A percentile compares a stretch with the other conserved stretches of the same genome.
Conservation (phyloP, 2,329 filamentous ascomycete species). For the Colletotrichum neosansevieriae region DNA sequence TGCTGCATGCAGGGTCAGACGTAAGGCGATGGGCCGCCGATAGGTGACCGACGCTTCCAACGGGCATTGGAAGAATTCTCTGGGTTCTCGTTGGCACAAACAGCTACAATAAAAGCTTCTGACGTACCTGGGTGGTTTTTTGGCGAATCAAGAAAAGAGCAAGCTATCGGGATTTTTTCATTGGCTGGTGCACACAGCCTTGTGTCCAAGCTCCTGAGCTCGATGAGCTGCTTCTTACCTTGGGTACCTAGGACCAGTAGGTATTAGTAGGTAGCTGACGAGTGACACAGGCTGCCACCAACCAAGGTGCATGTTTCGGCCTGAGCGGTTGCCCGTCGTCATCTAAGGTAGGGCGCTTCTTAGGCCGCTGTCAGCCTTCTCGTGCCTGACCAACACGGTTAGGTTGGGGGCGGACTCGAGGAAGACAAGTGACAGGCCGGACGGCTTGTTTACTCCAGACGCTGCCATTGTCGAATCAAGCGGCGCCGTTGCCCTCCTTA, state of each 20-base stretch:
- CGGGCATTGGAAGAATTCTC: conserved; percentile 40
- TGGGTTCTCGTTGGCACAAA: conserved; percentile 16
- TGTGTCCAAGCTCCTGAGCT: conserved; percentile 20
- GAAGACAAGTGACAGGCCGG: conserved; percentile 33
- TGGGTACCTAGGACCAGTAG: no score
- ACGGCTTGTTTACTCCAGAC: conserved; percentile 34
- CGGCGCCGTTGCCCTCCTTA: conserved; percentile 45
- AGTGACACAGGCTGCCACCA: conserved; percentile 12
- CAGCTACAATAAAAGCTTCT: neutral
- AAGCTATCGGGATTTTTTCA: neutral
- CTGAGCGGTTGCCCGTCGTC: conserved; percentile 24
- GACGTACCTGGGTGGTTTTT: conserved; percentile 15
- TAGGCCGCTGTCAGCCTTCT: conserved; percentile 46
- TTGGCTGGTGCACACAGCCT: conserved; percentile 39
- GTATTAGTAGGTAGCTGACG: neutral
- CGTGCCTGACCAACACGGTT: conserved; percentile 43
- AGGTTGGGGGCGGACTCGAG: conserved; percentile 25
- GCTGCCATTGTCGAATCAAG: conserved; percentile 52
- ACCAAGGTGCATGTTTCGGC: conserved; percentile 33
- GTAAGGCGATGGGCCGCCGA: conserved; percentile 40
- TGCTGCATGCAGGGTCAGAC: conserved; percentile 41
- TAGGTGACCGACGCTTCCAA: conserved; percentile 23
- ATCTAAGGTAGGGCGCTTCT: conserved; percentile 32
- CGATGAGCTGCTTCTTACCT: neutral
- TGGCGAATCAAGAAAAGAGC: conserved; percentile 32